A percentile compares a stretch with the other conserved stretches of the same genome.
These are phyloP conservation scores for Yamadazyma phyllophila DNA, from an alignment of 805 yeast species.

Conservation along the genomic window DNA sequence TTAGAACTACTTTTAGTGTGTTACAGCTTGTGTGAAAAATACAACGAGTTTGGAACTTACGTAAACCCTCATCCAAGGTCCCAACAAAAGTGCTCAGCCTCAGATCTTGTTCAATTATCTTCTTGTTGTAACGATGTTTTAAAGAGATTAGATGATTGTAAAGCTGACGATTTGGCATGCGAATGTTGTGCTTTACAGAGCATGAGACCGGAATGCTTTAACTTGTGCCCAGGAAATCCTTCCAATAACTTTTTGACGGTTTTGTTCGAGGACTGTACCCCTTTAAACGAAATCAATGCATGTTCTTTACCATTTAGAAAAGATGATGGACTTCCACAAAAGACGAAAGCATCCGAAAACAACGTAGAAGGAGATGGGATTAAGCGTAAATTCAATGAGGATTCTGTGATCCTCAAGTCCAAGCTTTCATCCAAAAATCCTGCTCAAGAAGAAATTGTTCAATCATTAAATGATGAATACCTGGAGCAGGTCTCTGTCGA, in stretches of 20 bases:
- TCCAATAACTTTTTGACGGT: slow-evolving; percentile 47
- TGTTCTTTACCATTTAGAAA: slow-evolving; percentile 51
- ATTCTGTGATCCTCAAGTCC: slow-evolving; percentile 16
- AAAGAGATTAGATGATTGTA: slow-evolving; percentile 46
- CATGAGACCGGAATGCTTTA: slow-evolving; percentile 44
- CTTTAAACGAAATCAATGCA: slow-evolving; percentile 49
- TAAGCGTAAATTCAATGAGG: background rate
- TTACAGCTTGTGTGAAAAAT: background rate
- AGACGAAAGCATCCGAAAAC: background rate
- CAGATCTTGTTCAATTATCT: slow-evolving; percentile 42
- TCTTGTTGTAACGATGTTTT: slow-evolving; percentile 48
- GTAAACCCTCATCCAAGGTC: slow-evolving; percentile 47
- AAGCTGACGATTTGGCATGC: slow-evolving; percentile 53
- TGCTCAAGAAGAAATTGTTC: slow-evolving; percentile 1
- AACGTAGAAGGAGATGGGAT: background rate
- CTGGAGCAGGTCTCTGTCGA: too few species aligned
- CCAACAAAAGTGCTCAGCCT: slow-evolving; percentile 39
- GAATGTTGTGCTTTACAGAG: slow-evolving; percentile 57
- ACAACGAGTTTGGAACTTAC: slow-evolving; percentile 30
- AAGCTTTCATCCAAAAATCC: slow-evolving; percentile 11
- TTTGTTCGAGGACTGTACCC: slow-evolving; percentile 44
- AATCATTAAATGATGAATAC: background rate
- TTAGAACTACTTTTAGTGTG: background rate
- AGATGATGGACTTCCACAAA: slow-evolving; percentile 21
- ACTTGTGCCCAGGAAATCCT: slow-evolving; percentile 48